Conservation (phyloP, 2,329 filamentous ascomycete genomes). For the Fusarium sp. region DNA sequence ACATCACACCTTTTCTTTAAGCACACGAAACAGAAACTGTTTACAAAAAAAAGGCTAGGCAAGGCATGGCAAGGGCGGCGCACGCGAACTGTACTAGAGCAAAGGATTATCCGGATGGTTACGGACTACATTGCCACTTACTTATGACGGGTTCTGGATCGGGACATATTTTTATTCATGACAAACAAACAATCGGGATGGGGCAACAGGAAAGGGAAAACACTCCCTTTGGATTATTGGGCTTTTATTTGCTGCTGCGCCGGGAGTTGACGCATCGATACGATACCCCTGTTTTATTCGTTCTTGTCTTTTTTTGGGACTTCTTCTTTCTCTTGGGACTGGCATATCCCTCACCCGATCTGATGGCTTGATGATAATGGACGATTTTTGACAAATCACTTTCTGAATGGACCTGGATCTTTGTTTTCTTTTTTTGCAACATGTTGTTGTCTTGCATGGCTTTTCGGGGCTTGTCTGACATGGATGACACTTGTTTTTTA, state of each 20-base stretch:
- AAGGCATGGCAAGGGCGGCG: slow-evolving; percentile 36
- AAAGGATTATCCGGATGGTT: slow-evolving; percentile 18
- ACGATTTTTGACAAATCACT: slow-evolving; percentile 28
- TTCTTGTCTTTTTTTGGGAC: slow-evolving; percentile 24
- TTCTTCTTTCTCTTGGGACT: slow-evolving; percentile 16
- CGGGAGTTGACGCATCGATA: slow-evolving; percentile 46
- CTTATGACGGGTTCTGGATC: slow-evolving; percentile 26
- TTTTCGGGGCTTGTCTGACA: neutral
- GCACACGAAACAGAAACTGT: slow-evolving; percentile 27
- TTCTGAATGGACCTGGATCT: slow-evolving; percentile 10
- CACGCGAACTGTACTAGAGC: slow-evolving; percentile 42
- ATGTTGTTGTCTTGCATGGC: neutral
- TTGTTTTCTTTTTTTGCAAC: neutral
- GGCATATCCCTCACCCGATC: slow-evolving; percentile 16
- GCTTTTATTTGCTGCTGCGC: slow-evolving; percentile 34
- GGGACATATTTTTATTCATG: slow-evolving; percentile 25
- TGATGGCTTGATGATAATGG: slow-evolving; percentile 40
- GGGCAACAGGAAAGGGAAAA: slow-evolving; percentile 15
- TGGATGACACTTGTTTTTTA: neutral
- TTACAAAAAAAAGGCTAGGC: slow-evolving; percentile 42
- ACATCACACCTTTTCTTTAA: slow-evolving; percentile 7
- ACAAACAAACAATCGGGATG: slow-evolving; percentile 1
- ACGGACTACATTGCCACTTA: slow-evolving; percentile 12
- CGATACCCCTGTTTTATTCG: slow-evolving; percentile 44
- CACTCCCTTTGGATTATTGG: slow-evolving; percentile 19